Base-by-base conservation (phyloP, 768 basidiomycete genomes). In the Melanogaster broomeanus region DNA sequence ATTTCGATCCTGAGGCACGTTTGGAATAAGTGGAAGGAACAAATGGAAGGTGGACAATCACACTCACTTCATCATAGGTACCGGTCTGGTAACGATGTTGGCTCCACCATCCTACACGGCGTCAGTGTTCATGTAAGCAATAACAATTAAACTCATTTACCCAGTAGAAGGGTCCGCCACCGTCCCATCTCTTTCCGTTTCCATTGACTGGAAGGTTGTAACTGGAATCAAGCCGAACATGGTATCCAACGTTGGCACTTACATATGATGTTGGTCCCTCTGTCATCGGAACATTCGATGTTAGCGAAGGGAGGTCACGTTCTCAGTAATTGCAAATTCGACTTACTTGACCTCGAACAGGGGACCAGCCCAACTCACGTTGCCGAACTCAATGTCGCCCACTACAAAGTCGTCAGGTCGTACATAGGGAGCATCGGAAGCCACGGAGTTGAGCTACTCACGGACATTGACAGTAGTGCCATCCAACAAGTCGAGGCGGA, bases 401-500 rank as follows among this genome's bases (percentile, higher is more conserved):
- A 73, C 81, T 85, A 27, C n/a, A 35, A 25, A 38, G 19, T 24
- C 46, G 33, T 52, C 34, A 47, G 33, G 27, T 4, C 13, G 37
- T 12, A 31, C 11, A 16, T 0, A 27, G 27, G 18, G 56, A 9
- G 22, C n/a, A 16, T 4, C 9, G 10, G 6, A 16, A 19, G 13
- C 15, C 11, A 24, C 15, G 11, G 6, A 39, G 9, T 5, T 10
- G 28, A n/a, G 43, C 25, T 18, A 68, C 80, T 61, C 56, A 84
- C 83, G 65, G 66, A 87, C 66, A 43, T 79, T 84, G 52, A 87
- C 85, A 4, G 74, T 82, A 2, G 82, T 77, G 6, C 79, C 79
- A 22, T 65, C 57, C 35, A 71, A 51, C 30, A 86, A 70, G 18
- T 64, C 56, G 27, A 87, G 73, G 15, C 68, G 71, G 59, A 86